Evolutionary conservation across 1,284 basidiomycete species (phyloP), one percentile per base, ranked within the genome.

Genomic region (Malassezia pachydermatis): DNA sequence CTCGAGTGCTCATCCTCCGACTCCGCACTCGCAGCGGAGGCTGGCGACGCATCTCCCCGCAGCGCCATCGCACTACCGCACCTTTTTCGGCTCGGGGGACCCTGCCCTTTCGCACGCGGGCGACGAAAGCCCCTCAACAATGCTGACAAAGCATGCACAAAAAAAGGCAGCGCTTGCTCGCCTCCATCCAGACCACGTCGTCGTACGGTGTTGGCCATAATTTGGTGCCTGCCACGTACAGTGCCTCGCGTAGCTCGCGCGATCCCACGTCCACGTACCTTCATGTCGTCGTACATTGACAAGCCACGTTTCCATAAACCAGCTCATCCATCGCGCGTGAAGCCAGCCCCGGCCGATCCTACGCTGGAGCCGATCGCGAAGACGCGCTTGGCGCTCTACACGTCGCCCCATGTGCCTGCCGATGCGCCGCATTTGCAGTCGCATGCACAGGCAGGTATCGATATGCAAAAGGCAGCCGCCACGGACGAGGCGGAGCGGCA

Each of bases 231-330:
- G n/a, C n/a, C n/a, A n/a, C n/a, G n/a, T n/a, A 11, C 29, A n/a
- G 29, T n/a, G 29, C 2, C 29, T n/a, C 11, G 29, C 29, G 29
- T 11, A 30, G 29, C 29, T 5, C 29, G 29, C 4, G 29, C 29
- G n/a, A n/a, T n/a, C n/a, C n/a, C n/a, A n/a, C n/a, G n/a, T n/a
- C n/a, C n/a, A n/a, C n/a, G n/a, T n/a, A n/a, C n/a, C n/a, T n/a
- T n/a, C 29, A n/a, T 5, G 22, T 17, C 22, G 39, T 32, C 30
- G 6, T 46, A 46, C 35, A 42, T 52, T 25, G 50, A 52, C 20
- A 52, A 47, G 40, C 50, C 50, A 5, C 44, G 50, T 8, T 52
- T 52, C 22, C 40, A 52, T 32, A 46, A 47, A 17, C 44, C 50
- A 5, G 35, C 32, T 24, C 34, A 52, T 16, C 50, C 50, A 7